Conservation (phyloP, 306 rosid species). For the Geum urbanum region DNA sequence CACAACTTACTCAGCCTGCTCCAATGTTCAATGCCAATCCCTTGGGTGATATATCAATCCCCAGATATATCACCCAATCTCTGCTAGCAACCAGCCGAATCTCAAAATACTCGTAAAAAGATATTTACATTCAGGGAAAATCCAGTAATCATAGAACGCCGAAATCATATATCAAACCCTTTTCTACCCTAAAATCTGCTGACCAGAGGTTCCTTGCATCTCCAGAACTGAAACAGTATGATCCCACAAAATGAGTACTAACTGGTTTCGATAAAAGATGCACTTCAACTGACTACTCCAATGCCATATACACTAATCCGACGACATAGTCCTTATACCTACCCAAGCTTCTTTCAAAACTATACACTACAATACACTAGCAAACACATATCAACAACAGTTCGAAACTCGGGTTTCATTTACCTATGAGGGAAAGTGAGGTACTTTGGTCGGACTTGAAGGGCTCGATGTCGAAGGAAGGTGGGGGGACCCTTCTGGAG, state of each 20-base stretch:
- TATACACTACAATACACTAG: too few species aligned
- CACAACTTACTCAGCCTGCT: too few species aligned
- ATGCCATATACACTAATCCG: background rate
- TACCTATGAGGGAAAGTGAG: conserved; percentile 77
- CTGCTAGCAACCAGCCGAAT: background rate
- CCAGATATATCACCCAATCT: too few species aligned
- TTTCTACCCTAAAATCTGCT: background rate
- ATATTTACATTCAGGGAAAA: background rate
- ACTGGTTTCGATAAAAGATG: too few species aligned
- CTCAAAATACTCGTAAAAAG: background rate
- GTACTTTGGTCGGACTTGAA: conserved; percentile 67
- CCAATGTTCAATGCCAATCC: too few species aligned
- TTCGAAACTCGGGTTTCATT: background rate
- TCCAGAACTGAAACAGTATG: too few species aligned
- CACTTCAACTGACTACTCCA: too few species aligned
- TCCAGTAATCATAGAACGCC: background rate
- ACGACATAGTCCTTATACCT: background rate
- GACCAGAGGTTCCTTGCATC: background rate
- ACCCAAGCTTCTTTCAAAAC: background rate
- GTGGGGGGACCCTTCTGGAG: conserved; percentile 66
- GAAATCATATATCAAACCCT: background rate
- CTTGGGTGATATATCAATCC: too few species aligned
- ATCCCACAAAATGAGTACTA: too few species aligned
- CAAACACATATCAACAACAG: background rate
- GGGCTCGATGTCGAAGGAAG: conserved; percentile 63